Evolutionary conservation across 2,329 filamentous ascomycete species (phyloP).

Genomic region (Drechslerella coelobrocha): DNA sequence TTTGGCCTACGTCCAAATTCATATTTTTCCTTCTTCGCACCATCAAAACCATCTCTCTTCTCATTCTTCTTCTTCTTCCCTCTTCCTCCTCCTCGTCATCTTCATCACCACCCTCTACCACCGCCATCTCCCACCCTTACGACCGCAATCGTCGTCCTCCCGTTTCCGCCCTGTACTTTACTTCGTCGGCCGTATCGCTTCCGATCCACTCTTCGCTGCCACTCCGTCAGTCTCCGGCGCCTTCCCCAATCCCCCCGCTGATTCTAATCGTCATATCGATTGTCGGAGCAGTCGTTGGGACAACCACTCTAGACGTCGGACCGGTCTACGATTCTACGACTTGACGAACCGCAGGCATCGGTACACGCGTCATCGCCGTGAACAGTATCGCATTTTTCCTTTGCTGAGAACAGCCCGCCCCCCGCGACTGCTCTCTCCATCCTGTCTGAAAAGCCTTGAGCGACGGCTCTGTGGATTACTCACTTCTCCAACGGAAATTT

Average conservation of each 20-base stretch:
- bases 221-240: conserved; percentile 36
- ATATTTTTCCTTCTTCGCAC: conserved; percentile 24
- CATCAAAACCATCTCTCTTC: conserved; percentile 9
- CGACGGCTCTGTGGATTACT: background rate
- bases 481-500: conserved; percentile 44
- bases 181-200: conserved; percentile 34
- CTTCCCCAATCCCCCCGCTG: conserved; percentile 23
- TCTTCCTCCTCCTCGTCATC: conserved; percentile 13
- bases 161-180: conserved; percentile 22
- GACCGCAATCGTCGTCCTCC: conserved; percentile 37
- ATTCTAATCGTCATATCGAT: conserved; percentile 16
- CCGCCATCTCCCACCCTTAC: conserved; percentile 13
- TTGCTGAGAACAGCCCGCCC: conserved; percentile 22
- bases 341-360: conserved; percentile 51
- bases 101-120: conserved; percentile 26
- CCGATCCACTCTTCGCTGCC: conserved; percentile 13
- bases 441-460: conserved; percentile 7
- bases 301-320: conserved; percentile 18
- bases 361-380: conserved; percentile 48
- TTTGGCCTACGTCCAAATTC: conserved; percentile 36
- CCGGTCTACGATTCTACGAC: conserved; percentile 34
- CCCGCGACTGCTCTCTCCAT: conserved; percentile 11
- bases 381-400: conserved; percentile 6
- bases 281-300: conserved; percentile 22
- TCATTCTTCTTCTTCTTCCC: conserved; percentile 10